Base-by-base conservation (phyloP, 1,139 yeast species). In the Kodamaea derodonti region DNA sequence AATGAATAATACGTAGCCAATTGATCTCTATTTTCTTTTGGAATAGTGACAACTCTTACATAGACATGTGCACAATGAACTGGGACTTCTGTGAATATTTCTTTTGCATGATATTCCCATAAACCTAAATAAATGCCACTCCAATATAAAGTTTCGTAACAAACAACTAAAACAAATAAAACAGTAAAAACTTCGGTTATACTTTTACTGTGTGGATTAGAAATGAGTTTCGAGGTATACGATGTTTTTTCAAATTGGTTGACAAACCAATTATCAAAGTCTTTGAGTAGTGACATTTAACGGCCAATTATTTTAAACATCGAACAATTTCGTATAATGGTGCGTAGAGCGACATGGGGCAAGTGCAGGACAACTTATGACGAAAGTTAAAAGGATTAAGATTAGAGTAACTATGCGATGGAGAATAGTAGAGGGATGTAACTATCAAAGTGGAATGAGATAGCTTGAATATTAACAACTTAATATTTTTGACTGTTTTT, bases 61-160 rank as follows among this genome's bases (percentile, higher is more conserved):
- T 78, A 77, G 1, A 82, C 66, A 54, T 82, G 87, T 1, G 92
- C 88, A 59, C 88, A 84, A 53, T 82, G 90, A 6, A 81, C 78
- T 0, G 92, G 92, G 24, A 78, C 73, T 35, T 82, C 85, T 10
- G 71, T 68, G 52, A 82, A 82, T 14, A 78, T 75, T 38, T 80
- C 84, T 46, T 77, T 73, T 7, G 81, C 84, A 38, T 82, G 84
- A 42, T 70, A 70, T 27, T 72, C 72, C 81, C 82, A 76, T n/a
- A 70, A 40, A 1, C 61, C 60, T 6, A 72, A 48, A 36, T 62
- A 56, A n/a, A 75, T 69, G 3, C 81, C 81, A 14, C 60, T 46
- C 67, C 75, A 64, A 41, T 74, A 64, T 8, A 72, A 45, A 3
- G 56, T 41, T 43, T 76, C 80, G 47, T 75, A 76, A 27, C 61